phyloP scores from a whole-genome alignment of 106 monocot species.

The Gastrodia elata region DNA sequence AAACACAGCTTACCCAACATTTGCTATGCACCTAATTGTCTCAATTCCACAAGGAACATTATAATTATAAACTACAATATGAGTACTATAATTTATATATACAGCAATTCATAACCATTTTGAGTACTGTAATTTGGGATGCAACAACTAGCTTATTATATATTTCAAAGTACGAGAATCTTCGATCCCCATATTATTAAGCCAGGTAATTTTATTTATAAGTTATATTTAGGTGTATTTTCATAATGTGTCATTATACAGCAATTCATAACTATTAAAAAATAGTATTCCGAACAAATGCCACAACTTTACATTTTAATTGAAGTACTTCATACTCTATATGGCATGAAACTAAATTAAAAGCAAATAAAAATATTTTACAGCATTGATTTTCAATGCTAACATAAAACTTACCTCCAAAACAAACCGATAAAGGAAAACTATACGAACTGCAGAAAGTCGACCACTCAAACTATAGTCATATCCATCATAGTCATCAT shows the following conservation, averaged over 20 bases:
- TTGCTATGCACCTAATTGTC: too few species aligned
- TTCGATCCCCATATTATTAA: background rate
- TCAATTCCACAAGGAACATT: too few species aligned
- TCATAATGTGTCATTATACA: background rate
- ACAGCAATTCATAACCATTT: too few species aligned
- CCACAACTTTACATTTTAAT: background rate
- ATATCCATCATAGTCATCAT: slow-evolving; percentile 92
- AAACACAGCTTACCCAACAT: too few species aligned
- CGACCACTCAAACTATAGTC: slow-evolving; percentile 81
- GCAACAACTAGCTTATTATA: background rate
- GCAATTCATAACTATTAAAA: background rate
- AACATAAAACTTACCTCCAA: slow-evolving; percentile 58
- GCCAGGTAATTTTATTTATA: background rate
- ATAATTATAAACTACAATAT: too few species aligned
- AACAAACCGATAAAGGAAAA: slow-evolving; percentile 93
- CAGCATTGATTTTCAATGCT: background rate
- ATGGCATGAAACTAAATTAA: background rate
- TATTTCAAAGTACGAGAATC: background rate
- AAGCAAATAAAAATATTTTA: background rate
- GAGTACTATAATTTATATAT: too few species aligned
- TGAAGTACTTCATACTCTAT: background rate
- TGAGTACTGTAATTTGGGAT: background rate
- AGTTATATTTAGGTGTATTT: background rate
- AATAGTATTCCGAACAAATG: background rate
- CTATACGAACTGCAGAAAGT: slow-evolving; percentile 88